phyloP scores from a whole-genome alignment of 1,139 yeast species.

The Nadsonia starkeyi-henricii region DNA sequence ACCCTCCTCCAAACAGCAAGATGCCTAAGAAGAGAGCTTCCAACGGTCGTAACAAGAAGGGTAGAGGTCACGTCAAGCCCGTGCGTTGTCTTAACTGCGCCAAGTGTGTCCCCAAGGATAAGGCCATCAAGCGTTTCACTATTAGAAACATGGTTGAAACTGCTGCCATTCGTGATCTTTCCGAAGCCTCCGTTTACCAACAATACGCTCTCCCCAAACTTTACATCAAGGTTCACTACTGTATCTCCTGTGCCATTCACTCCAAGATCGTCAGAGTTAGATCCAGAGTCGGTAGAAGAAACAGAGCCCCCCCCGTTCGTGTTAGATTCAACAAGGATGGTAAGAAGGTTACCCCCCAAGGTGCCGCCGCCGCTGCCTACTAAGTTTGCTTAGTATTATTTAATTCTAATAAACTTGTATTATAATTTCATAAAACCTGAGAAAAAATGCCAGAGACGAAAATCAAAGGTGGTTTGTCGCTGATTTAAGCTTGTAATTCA shows the following conservation, averaged over 20 bases:
- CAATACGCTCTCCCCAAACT: slow-evolving; percentile 99
- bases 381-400: slow-evolving; percentile 5
- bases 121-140: slow-evolving; percentile 99
- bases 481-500: no score
- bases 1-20: slow-evolving; percentile 23
- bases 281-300: slow-evolving; percentile 96
- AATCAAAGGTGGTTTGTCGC: no score
- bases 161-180: slow-evolving; percentile 99
- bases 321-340: slow-evolving; percentile 91
- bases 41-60: slow-evolving; percentile 99
- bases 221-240: slow-evolving; percentile 99
- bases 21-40: slow-evolving; percentile 99
- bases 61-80: slow-evolving; percentile 99
- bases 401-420: no score
- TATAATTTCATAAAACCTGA: no score
- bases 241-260: slow-evolving; percentile 99
- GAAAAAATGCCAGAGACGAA: no score
- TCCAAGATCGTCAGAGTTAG: slow-evolving; percentile 99
- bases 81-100: slow-evolving; percentile 99
- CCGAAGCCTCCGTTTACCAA: slow-evolving; percentile 98
- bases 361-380: slow-evolving; percentile 90
- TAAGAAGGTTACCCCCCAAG: slow-evolving; percentile 92
- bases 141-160: slow-evolving; percentile 99
- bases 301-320: slow-evolving; percentile 98
- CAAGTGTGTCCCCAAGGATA: slow-evolving; percentile 95